Conservation (phyloP, 768 basidiomycete genomes). For the Dictyophora rubrovolvata region DNA sequence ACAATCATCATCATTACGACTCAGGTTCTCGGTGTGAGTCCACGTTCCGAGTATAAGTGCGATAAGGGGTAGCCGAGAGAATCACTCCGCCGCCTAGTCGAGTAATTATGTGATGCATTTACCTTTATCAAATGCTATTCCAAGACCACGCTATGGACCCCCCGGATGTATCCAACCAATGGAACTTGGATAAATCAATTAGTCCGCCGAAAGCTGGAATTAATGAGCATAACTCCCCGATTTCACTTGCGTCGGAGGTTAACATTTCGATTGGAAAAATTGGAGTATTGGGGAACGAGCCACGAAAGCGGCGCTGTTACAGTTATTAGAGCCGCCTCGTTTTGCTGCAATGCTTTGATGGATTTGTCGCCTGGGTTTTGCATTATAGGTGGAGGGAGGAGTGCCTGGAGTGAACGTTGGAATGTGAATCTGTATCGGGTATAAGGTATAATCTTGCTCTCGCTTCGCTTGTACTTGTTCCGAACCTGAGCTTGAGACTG, state of each 20-base stretch:
- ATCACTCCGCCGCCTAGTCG: constrained; percentile 58
- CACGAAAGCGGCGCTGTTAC: constrained; percentile 67
- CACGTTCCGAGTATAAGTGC: constrained; percentile 67
- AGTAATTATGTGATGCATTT: not conserved
- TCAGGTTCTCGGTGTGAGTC: constrained; percentile 16
- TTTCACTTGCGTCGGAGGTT: constrained; percentile 49
- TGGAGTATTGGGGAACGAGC: constrained; percentile 56
- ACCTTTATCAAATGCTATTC: constrained; percentile 68
- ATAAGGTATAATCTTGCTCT: too few relatives aligned
- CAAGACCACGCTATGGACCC: constrained; percentile 75
- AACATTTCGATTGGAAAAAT: constrained; percentile 49
- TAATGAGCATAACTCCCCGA: not conserved
- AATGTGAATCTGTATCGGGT: too few relatives aligned
- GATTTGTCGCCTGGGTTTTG: constrained; percentile 49
- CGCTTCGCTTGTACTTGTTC: too few relatives aligned
- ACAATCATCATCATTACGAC: not conserved
- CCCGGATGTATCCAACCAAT: constrained; percentile 59
- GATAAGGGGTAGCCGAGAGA: constrained; percentile 70
- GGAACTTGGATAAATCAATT: constrained; percentile 29
- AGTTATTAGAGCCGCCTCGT: constrained; percentile 63
- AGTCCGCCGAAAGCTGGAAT: constrained; percentile 5
- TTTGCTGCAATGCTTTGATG: constrained; percentile 60
- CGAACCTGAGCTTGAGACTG: too few relatives aligned
- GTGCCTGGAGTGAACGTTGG: too few relatives aligned
- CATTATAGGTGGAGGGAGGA: constrained; percentile 69